Conservation (phyloP, 2,329 filamentous ascomycete genomes). For the Penicillium sp. region DNA sequence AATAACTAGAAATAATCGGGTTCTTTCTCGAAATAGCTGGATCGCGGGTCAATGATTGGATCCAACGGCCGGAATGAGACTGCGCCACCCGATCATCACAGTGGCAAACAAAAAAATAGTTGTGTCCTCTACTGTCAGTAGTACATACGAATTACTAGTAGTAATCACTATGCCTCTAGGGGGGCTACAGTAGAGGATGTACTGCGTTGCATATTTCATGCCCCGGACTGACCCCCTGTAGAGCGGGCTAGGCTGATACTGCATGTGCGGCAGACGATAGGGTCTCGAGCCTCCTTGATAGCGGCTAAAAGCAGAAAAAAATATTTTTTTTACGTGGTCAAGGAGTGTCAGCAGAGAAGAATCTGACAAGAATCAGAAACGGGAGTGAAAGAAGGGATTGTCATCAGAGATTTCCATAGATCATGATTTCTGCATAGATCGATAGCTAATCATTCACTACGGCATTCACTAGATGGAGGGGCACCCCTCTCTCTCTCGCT, state of each 20-base stretch:
- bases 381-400: too few relatives aligned
- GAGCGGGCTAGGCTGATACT: conserved; percentile 6
- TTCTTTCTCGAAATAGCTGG: conserved; percentile 1
- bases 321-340: not conserved
- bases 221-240: conserved; percentile 11
- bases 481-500: too few relatives aligned
- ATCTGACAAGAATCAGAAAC: not conserved
- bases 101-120: conserved; percentile 13
- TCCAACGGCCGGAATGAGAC: conserved; percentile 3
- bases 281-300: conserved; percentile 5
- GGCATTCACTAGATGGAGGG: too few relatives aligned
- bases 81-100: conserved; percentile 17
- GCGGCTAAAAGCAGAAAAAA: conserved; percentile 1
- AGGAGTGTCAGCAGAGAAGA: not conserved
- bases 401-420: too few relatives aligned
- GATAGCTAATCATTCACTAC: too few relatives aligned
- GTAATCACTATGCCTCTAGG: too few relatives aligned
- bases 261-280: conserved; percentile 9
- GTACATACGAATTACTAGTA: too few relatives aligned
- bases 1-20: conserved; percentile 7
- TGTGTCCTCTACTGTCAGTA: too few relatives aligned
- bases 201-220: conserved; percentile 8
- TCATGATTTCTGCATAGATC: too few relatives aligned
- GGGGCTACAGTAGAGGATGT: too few relatives aligned
- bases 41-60: conserved; percentile 8